phyloP scores from a whole-genome alignment of 2,329 filamentous ascomycete genomes.

The Simplicillium aogashimaense region DNA sequence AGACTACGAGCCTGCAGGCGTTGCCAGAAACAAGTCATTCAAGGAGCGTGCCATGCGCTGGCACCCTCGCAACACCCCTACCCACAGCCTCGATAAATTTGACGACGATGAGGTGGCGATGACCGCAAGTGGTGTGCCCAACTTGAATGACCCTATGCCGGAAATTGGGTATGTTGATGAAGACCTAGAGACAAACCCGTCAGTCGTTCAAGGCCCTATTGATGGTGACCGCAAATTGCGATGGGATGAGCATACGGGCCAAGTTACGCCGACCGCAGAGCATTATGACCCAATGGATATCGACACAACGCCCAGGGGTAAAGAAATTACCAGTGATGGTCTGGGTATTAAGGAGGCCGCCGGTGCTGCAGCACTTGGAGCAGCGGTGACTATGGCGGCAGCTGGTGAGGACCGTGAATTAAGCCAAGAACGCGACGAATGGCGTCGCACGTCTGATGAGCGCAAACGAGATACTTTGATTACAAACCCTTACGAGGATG shows the following conservation, averaged over 20 bases:
- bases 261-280: constrained; percentile 36
- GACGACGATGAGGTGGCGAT: constrained; percentile 47
- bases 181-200: constrained; percentile 77
- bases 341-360: constrained; percentile 40
- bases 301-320: constrained; percentile 21
- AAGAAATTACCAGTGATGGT: constrained; percentile 19
- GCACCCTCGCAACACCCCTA: constrained; percentile 43
- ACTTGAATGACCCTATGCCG: constrained; percentile 60
- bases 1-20: constrained; percentile 37
- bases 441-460: constrained; percentile 51
- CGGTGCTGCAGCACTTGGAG: constrained; percentile 43
- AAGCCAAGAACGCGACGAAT: constrained; percentile 53
- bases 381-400: constrained; percentile 34
- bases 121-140: constrained; percentile 60
- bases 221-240: constrained; percentile 31
- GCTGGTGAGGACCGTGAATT: constrained; percentile 38
- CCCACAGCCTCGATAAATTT: constrained; percentile 49
- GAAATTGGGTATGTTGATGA: constrained; percentile 61
- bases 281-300: constrained; percentile 17
- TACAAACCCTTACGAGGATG: constrained; percentile 58
- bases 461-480: constrained; percentile 56
- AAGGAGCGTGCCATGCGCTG: constrained; percentile 53
- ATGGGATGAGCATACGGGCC: constrained; percentile 42
- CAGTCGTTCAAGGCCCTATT: constrained; percentile 66
- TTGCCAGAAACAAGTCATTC: constrained; percentile 53